Conservation (phyloP, 106 monocot genomes). For the Platanthera guangdongensis region DNA sequence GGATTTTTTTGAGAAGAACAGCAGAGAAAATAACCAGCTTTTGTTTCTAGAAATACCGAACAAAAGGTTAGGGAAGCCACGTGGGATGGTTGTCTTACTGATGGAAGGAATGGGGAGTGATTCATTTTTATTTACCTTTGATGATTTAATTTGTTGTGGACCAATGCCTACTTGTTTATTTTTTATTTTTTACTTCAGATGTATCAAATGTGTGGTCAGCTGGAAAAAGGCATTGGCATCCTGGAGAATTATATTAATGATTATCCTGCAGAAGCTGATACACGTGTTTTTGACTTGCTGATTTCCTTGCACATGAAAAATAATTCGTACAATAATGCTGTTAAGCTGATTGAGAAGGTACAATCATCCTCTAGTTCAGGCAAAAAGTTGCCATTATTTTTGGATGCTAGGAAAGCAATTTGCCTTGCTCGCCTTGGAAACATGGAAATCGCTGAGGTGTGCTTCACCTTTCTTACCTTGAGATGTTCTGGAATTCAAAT, state of each 20-base stretch:
- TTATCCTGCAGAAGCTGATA: constrained; percentile 30
- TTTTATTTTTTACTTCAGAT: constrained; percentile 42
- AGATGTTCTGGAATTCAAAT: background rate
- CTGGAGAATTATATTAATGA: constrained; percentile 57
- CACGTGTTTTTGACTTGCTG: constrained; percentile 36
- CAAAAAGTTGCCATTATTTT: constrained; percentile 27
- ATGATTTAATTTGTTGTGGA: background rate
- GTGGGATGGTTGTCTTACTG: background rate
- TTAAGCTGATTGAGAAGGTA: constrained; percentile 41
- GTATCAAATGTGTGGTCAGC: constrained; percentile 50
- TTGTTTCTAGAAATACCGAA: background rate
- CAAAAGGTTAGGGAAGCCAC: background rate
- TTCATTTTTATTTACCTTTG: background rate
- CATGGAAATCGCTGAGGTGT: constrained; percentile 65
- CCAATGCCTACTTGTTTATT: background rate
- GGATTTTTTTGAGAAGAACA: background rate
- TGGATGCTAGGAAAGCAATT: constrained; percentile 53
- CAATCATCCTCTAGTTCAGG: constrained; percentile 11
- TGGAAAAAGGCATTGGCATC: constrained; percentile 50
- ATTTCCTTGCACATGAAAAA: constrained; percentile 52
- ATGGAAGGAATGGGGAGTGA: background rate
- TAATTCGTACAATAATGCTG: constrained; percentile 48
- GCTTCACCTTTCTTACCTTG: constrained; percentile 6
- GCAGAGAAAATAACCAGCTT: background rate
- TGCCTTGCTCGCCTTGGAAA: constrained; percentile 79